These are phyloP conservation scores for Fusarium sp. DNA, from an alignment of 2,329 filamentous ascomycete genomes.

Conservation along the genomic window DNA sequence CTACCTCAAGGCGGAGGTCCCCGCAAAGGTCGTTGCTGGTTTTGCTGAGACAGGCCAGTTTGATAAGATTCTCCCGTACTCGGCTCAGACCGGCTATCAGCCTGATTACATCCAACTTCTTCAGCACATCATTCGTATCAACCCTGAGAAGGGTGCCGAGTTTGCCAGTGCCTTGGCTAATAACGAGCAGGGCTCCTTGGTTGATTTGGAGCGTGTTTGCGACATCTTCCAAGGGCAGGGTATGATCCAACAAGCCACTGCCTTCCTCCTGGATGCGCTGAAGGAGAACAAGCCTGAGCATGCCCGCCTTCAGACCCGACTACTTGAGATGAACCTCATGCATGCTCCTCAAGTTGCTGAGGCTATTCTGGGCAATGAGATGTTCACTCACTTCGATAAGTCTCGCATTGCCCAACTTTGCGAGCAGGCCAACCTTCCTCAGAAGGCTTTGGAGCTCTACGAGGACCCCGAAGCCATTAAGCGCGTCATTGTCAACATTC, in stretches of 20 bases:
- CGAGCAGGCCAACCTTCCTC: conserved; percentile 87
- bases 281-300: conserved; percentile 96
- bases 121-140: conserved; percentile 90
- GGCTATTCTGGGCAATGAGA: conserved; percentile 96
- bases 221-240: conserved; percentile 98
- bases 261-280: conserved; percentile 95
- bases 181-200: conserved; percentile 83
- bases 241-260: conserved; percentile 96
- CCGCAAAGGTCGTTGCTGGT: conserved; percentile 93
- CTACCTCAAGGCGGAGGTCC: conserved; percentile 89
- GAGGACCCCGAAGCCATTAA: conserved; percentile 91
- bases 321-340: conserved; percentile 97
- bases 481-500: conserved; percentile 85
- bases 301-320: conserved; percentile 88
- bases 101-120: conserved; percentile 95
- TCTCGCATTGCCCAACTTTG: conserved; percentile 87
- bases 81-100: conserved; percentile 83
- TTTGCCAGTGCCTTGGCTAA: conserved; percentile 94
- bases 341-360: conserved; percentile 98
- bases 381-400: conserved; percentile 98
- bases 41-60: conserved; percentile 97
- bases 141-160: conserved; percentile 92
- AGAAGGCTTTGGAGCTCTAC: conserved; percentile 92
- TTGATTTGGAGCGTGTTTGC: conserved; percentile 93
- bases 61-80: conserved; percentile 94